phyloP scores from a whole-genome alignment of 257 asterid genomes.

The Cinchona pubescens region DNA sequence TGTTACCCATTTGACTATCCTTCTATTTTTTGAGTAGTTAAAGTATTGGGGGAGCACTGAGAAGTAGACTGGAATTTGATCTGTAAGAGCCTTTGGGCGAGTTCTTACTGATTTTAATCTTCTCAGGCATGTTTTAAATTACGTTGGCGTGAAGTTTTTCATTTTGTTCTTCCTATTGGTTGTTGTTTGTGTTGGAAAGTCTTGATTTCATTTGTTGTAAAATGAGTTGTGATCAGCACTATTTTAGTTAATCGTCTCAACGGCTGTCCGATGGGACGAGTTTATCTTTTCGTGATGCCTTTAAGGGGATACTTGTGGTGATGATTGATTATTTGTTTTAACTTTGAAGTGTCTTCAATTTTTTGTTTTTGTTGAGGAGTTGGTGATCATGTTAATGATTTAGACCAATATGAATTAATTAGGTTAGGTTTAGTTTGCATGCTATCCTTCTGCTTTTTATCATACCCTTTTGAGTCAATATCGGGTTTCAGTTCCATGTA shows the following conservation, averaged over 20 bases:
- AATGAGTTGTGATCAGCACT: neutral
- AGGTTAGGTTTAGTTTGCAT: neutral
- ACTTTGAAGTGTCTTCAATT: neutral
- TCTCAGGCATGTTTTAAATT: neutral
- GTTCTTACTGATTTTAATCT: neutral
- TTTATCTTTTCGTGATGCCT: neutral
- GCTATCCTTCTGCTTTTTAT: neutral
- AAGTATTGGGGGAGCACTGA: no score
- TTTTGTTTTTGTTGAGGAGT: neutral
- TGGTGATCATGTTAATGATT: neutral
- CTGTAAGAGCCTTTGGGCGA: neutral
- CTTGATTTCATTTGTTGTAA: neutral
- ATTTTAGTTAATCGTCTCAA: neutral
- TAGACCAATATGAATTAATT: neutral
- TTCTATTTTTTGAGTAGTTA: neutral
- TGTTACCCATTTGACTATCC: neutral
- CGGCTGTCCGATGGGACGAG: neutral
- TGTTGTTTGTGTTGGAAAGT: neutral
- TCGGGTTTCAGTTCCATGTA: neutral
- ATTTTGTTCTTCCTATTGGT: neutral
- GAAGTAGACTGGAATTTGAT: neutral
- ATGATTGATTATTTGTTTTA: neutral
- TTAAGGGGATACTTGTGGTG: neutral
- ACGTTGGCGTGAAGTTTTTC: neutral
- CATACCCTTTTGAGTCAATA: neutral